Base-by-base conservation (phyloP, 2,329 filamentous ascomycete genomes). In the Verticillium klebahnii region DNA sequence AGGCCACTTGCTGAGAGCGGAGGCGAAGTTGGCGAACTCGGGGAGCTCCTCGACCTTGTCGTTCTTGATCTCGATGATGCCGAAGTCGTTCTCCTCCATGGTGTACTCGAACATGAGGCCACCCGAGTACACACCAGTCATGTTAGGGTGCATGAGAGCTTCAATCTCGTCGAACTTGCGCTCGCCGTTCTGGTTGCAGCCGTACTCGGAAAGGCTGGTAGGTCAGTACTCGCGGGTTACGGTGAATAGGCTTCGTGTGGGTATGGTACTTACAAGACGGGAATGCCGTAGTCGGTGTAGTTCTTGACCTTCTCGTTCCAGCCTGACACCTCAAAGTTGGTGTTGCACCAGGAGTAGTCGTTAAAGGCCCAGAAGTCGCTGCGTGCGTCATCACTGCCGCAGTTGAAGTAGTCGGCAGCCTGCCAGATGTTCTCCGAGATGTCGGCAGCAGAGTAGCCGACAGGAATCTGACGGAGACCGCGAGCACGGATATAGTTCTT, bases 61-160 rank as follows among this genome's bases (percentile, higher is more conserved):
- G 65, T 82, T 84, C 56, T 75, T 72, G 71, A 95, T 80, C 62
- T 85, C 78, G 72, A 93, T 92, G 63, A 96, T 88, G 66, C 93
- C 94, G 75, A 88, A 98, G 56, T 88, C 82, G 78, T 88, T 92
- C 64, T 82, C 82, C 77, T 96, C 92, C 71, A 90, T 79, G 12
- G 90, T 89, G 82, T 97, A 99, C 78, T 98, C 93, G 80, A 97
- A 99, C 75, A 97, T 91, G 45, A 99, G 85, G 75, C 95, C 95
- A 70, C 95, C 95, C 50, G 93, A 97, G 85, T 97, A 98, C 70
- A 97, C 93, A 19, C 76, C 69, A 8, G 89, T 93, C 94, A 98
- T 98, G 63, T 97, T 75, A 19, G 76, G 77, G 77, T 81, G 85
- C 89, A 97, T 98, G 62, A 99, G 82, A 56, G 93, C 83, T 57